phyloP scores from a whole-genome alignment of 495 filamentous ascomycete species.

The Haplographium delicatum region DNA sequence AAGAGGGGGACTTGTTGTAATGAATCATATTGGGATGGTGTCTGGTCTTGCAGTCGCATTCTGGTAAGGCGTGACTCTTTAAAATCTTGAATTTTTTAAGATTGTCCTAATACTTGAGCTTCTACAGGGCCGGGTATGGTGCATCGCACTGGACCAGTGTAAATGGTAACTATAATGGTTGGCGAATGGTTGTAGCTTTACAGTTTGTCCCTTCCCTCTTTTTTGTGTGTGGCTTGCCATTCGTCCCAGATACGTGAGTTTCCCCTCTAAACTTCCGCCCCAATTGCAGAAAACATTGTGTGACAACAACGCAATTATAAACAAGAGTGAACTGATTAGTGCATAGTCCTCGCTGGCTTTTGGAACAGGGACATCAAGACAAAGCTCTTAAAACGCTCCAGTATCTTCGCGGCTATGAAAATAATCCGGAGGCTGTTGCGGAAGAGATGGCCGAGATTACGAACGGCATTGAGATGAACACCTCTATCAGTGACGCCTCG shows the following conservation, averaged over 20 bases:
- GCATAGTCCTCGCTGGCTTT: slow-evolving; percentile 54
- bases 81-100: too few relatives aligned
- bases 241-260: slow-evolving; percentile 23
- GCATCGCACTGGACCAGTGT: slow-evolving; percentile 39
- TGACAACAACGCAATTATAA: too few relatives aligned
- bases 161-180: slow-evolving; percentile 39
- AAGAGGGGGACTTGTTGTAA: slow-evolving; percentile 48
- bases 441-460: slow-evolving; percentile 77
- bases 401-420: slow-evolving; percentile 51
- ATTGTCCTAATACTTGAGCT: too few relatives aligned
- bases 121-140: slow-evolving; percentile 27
- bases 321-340: background rate
- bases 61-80: slow-evolving; percentile 34
- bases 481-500: slow-evolving; percentile 53
- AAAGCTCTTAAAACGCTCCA: slow-evolving; percentile 45
- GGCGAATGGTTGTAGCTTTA: slow-evolving; percentile 40
- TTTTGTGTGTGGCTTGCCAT: slow-evolving; percentile 37
- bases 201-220: slow-evolving; percentile 39
- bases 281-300: background rate
- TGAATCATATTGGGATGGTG: slow-evolving; percentile 54
- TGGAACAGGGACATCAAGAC: slow-evolving; percentile 42
- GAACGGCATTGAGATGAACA: slow-evolving; percentile 25
- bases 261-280: background rate
- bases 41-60: slow-evolving; percentile 46
- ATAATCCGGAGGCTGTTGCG: slow-evolving; percentile 56